Base-by-base conservation (phyloP, 2,329 filamentous ascomycete genomes). In the Diatrype stigma region DNA sequence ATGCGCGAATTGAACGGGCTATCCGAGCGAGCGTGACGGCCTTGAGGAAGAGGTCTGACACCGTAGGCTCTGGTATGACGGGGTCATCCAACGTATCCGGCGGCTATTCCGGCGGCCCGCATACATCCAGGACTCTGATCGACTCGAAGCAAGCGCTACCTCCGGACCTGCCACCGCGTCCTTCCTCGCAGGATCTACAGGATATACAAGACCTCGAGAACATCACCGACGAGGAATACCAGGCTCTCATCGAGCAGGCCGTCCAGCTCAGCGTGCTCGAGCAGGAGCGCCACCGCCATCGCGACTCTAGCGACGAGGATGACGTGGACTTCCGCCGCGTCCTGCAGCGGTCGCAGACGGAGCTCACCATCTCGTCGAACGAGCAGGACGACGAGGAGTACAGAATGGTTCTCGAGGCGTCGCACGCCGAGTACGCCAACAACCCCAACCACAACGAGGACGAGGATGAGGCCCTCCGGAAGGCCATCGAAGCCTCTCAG, bases 11-110 rank as follows among this genome's bases (percentile, higher is more conserved):
- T 45, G 89, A 91, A 63, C 76, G 81, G 19, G 89, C 89, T 1
- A 87, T 95, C 47, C 78, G 87, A 14, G 84, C 87, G 5, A 90
- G 86, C 55, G 75, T 94, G 16, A 73, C 71, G 14, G 84, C 88
- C 34, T 70, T 80, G 55, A 71, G 67, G 34, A 60, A 34, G 21
- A 60, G 59, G 46, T 63, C 58, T 35, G 60, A 51, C 46, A 60
- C 59, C 8, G 49, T 57, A n/a, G 50, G 46, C n/a, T 60, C 62
- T 2, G 30, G n/a, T n/a, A n/a, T 47, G 6, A 50, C 60, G 2
- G 47, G 54, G 4, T 51, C 51, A 11, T 55, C 55, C 14, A 48
- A 32, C n/a, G n/a, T n/a, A n/a, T n/a, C n/a, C n/a, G n/a, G n/a
- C n/a, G n/a, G n/a, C n/a, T n/a, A n/a, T n/a, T n/a, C n/a, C n/a